Conservation (phyloP, 176 grass and related monocot species). For the Hordeum marinum region DNA sequence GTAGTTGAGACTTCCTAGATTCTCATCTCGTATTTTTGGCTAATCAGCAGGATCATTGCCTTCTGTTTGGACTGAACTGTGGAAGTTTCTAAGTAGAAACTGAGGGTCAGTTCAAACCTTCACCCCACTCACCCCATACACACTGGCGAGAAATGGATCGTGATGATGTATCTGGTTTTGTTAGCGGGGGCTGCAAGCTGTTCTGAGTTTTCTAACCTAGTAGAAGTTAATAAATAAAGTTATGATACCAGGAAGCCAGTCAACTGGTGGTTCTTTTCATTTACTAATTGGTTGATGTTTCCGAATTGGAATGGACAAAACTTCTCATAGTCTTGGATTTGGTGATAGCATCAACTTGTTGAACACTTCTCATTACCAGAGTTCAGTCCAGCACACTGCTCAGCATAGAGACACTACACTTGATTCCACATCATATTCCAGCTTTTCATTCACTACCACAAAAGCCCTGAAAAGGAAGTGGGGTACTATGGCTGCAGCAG, state of each 20-base stretch:
- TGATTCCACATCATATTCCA: constrained; percentile 24
- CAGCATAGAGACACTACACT: constrained; percentile 29
- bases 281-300: constrained; percentile 39
- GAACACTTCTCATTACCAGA: constrained; percentile 18
- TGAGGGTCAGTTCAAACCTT: constrained; percentile 40
- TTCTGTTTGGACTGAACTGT: constrained; percentile 1
- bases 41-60: constrained; percentile 28
- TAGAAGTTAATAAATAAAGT: constrained; percentile 43
- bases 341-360: constrained; percentile 23
- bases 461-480: constrained; percentile 37
- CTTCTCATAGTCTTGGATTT: constrained; percentile 34
- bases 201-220: constrained; percentile 37
- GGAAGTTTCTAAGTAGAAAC: constrained; percentile 30
- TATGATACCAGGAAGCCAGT: constrained; percentile 55
- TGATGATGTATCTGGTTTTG: constrained; percentile 75
- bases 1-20: constrained; percentile 21
- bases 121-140: constrained; percentile 38
- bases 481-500: constrained; percentile 30
- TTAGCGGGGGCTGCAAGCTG: constrained; percentile 79
- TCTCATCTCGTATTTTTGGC: constrained; percentile 31
- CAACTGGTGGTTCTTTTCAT: constrained; percentile 50
- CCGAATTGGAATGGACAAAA: constrained; percentile 50
- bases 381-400: constrained; percentile 23
- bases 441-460: constrained; percentile 25
- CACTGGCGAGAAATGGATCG: constrained; percentile 72